Evolutionary conservation across 441 rosid genomes (phyloP), one percentile per base, ranked within the genome.

Genomic region (Euphorbia celastroides): DNA sequence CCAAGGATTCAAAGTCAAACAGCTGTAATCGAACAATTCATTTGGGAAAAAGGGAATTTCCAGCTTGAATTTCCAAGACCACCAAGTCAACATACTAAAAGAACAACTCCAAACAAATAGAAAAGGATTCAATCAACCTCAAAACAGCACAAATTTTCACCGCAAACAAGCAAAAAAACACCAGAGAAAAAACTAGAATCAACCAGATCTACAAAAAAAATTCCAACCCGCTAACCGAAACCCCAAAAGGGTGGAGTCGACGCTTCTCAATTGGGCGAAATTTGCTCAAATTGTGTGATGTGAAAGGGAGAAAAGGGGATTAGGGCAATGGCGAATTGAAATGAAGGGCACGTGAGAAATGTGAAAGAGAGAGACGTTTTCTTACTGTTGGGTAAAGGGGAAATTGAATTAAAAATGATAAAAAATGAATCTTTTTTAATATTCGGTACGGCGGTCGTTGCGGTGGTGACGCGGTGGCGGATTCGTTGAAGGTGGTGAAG

Each of bases 11-110:
- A 16, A 22, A 20, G 32, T 52, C 25, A 32, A 32, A 10, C 17
- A 63, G 16, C 14, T 19, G 4, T 9, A 3, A 34, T 34, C 9
- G 9, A 34, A 34, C 38, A 34, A 34, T 34, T 34, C 38, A 34
- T 34, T 34, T 3, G 5, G 9, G 16, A 16, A 51, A 59, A 36
- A 63, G 12, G 44, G 12, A 13, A 25, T 0, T 52, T 64, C 61
- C 28, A 50, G 59, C 78, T 67, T 79, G 70, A 74, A 77, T 67
- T 75, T 65, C 78, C 71, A 78, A 41, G 65, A 66, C 72, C 79
- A 70, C 62, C 75, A 48, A 60, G 63, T 65, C 65, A 79, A 44
- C 78, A 77, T 71, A 19, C 31, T 44, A 58, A 63, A 28, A 44
- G 38, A 27, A 63, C 38, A 27, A 63, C 56, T 46, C 56, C 31